Percentiles rank a stretch among this genome's conserved stretches.
Conservation (phyloP, 1,139 yeast species). For the Kluyveromyces marxianus region DNA sequence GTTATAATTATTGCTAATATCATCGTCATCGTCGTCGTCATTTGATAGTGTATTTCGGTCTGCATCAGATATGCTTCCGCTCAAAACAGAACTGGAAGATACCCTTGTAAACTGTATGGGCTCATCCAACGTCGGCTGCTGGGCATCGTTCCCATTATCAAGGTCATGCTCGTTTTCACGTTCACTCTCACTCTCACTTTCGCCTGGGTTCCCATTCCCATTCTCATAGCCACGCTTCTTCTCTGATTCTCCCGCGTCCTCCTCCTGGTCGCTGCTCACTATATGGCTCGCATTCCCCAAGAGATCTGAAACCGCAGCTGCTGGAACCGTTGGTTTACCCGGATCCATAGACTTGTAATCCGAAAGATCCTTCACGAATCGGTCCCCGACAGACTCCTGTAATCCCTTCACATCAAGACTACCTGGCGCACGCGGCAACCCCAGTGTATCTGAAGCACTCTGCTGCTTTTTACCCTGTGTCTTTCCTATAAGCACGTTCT, state of each 20-base stretch:
- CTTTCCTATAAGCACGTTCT: neutral
- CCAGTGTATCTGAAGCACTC: slow-evolving; percentile 6
- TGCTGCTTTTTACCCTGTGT: neutral
- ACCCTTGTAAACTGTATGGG: slow-evolving; percentile 36
- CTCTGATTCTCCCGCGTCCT: no score
- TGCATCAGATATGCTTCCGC: slow-evolving; percentile 19
- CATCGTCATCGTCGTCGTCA: neutral
- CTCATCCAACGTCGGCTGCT: slow-evolving; percentile 29
- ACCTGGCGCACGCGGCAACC: slow-evolving; percentile 55
- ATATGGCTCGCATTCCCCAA: slow-evolving; percentile 9
- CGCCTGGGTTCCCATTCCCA: no score
- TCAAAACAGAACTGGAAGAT: slow-evolving; percentile 30
- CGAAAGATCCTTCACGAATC: slow-evolving; percentile 6
- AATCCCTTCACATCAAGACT: slow-evolving; percentile 52
- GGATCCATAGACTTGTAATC: slow-evolving; percentile 33
- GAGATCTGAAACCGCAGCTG: slow-evolving; percentile 16
- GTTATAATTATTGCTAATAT: no score
- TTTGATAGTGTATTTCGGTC: slow-evolving; percentile 3
- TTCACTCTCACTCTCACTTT: no score
- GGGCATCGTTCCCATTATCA: no score
- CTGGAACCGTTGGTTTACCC: slow-evolving; percentile 29
- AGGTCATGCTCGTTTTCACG: no score
- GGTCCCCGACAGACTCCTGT: slow-evolving; percentile 9
- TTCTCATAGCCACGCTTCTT: no score
- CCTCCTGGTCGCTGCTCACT: no score